Evolutionary conservation across 768 basidiomycete genomes (phyloP).

Genomic region (Pisolithus marmoratus): DNA sequence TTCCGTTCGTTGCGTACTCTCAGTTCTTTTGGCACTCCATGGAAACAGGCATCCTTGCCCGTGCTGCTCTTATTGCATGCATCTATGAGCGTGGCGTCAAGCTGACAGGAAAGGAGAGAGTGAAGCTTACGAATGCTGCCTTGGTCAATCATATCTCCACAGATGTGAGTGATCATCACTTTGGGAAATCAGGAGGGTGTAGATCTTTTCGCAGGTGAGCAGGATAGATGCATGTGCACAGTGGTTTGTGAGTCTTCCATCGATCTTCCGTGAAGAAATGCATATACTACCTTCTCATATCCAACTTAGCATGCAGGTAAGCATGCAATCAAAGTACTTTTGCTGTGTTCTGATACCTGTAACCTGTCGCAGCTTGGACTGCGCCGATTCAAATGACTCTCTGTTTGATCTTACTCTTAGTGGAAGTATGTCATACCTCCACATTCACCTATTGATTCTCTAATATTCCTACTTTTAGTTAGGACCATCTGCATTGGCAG

Average conservation of each 20-base stretch:
- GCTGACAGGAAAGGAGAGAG: slow-evolving; percentile 61
- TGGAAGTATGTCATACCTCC: slow-evolving; percentile 37
- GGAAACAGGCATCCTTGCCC: slow-evolving; percentile 57
- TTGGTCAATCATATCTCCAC: slow-evolving; percentile 60
- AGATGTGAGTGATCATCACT: slow-evolving; percentile 41
- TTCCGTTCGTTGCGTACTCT: not conserved
- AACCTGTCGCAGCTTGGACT: slow-evolving; percentile 45
- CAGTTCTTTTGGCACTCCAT: slow-evolving; percentile 72
- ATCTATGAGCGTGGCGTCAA: slow-evolving; percentile 66
- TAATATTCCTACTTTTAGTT: slow-evolving; percentile 33
- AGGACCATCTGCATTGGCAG: slow-evolving; percentile 64
- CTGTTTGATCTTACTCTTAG: slow-evolving; percentile 54
- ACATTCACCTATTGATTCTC: not conserved
- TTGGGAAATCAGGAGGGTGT: not conserved
- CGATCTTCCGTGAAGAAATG: not conserved
- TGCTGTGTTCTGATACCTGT: not conserved
- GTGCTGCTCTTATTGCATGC: slow-evolving; percentile 61
- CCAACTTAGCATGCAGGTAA: slow-evolving; percentile 36
- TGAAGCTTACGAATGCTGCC: slow-evolving; percentile 53
- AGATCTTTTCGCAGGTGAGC: slow-evolving; percentile 36
- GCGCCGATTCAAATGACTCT: slow-evolving; percentile 61
- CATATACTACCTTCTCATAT: not conserved
- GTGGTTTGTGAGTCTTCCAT: slow-evolving; percentile 55
- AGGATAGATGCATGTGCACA: slow-evolving; percentile 58
- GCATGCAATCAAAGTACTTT: not conserved